phyloP scores from a whole-genome alignment of 1,284 basidiomycete genomes.

The Tremellales sp. region DNA sequence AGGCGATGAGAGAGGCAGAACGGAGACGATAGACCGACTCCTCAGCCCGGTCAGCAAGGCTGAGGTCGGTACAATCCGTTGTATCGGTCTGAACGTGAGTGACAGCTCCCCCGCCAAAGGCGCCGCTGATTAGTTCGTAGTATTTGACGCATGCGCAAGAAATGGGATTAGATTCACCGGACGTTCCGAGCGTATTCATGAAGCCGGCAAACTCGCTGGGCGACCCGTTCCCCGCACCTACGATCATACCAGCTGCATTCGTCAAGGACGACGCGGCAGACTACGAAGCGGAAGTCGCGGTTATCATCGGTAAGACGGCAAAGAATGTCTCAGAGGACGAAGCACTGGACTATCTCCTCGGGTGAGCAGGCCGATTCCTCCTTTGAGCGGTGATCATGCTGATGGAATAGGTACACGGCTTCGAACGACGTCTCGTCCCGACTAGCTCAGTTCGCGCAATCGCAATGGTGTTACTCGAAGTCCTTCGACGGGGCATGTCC shows the following conservation, averaged over 20 bases:
- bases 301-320: slow-evolving; percentile 76
- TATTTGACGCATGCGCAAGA: slow-evolving; percentile 48
- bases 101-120: background rate
- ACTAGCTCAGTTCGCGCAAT: slow-evolving; percentile 19
- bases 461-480: slow-evolving; percentile 31
- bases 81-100: slow-evolving; percentile 45
- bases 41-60: slow-evolving; percentile 38
- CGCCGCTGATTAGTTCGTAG: slow-evolving; percentile 19
- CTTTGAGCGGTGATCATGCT: background rate
- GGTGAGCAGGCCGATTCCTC: slow-evolving; percentile 46
- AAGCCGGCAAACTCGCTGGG: slow-evolving; percentile 36
- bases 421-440: slow-evolving; percentile 49
- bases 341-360: slow-evolving; percentile 76
- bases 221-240: slow-evolving; percentile 36
- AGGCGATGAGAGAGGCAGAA: slow-evolving; percentile 39
- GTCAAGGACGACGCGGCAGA: slow-evolving; percentile 72
- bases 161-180: slow-evolving; percentile 32
- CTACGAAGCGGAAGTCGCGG: slow-evolving; percentile 82
- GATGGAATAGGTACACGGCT: slow-evolving; percentile 37
- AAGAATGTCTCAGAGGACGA: slow-evolving; percentile 72
- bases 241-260: slow-evolving; percentile 38
- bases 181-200: slow-evolving; percentile 40
- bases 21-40: slow-evolving; percentile 28
- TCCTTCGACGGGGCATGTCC: slow-evolving; percentile 50
- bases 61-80: slow-evolving; percentile 44